These are phyloP conservation scores for Neurospora discreta DNA, from an alignment of 495 filamentous ascomycete species.

Conservation along the genomic window DNA sequence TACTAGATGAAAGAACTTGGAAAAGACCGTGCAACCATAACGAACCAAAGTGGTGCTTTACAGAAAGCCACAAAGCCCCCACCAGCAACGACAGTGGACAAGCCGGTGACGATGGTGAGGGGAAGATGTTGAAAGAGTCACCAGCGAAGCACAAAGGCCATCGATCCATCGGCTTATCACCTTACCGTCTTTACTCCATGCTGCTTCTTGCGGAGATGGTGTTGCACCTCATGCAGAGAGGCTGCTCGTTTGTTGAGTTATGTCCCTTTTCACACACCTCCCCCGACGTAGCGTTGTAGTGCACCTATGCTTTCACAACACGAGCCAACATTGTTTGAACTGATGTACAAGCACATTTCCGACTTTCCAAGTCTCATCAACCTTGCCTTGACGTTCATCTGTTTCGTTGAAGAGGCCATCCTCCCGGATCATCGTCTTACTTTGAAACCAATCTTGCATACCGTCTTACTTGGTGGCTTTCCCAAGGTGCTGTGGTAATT, in stretches of 20 bases:
- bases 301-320: not conserved
- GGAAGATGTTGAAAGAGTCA: not conserved
- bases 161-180: not conserved
- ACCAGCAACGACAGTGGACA: not conserved
- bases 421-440: not conserved
- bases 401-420: not conserved
- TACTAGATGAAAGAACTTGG: not conserved
- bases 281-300: not conserved
- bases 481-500: not conserved
- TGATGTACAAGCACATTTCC: not conserved
- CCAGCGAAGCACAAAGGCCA: not conserved
- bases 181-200: not conserved
- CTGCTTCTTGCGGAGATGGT: not conserved
- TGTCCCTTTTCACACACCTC: not conserved
- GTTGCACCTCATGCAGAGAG: not conserved
- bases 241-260: not conserved
- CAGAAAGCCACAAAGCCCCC: not conserved
- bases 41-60: not conserved
- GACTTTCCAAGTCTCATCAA: not conserved
- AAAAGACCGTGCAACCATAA: not conserved
- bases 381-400: not conserved
- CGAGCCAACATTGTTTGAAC: not conserved
- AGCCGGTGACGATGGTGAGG: not conserved
- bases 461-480: not conserved
- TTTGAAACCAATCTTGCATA: not conserved